A percentile compares a stretch with the other conserved stretches of the same genome.
Evolutionary conservation across 202 grass and related monocot species (phyloP).

Genomic region (Saccharum hybrid): DNA sequence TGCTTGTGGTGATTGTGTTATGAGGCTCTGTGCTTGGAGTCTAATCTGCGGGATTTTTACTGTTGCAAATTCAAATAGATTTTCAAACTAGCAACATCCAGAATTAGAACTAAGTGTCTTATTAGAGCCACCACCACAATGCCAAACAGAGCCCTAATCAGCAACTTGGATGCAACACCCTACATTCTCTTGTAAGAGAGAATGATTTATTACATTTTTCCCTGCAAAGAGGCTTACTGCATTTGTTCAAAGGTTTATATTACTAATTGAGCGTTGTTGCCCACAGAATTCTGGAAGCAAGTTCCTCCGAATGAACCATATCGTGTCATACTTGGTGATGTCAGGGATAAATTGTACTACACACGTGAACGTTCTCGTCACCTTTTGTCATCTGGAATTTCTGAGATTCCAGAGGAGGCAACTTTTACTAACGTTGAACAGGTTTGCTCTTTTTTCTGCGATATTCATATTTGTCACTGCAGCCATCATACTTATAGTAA

Average conservation of each 20-base stretch:
- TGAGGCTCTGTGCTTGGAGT: not conserved
- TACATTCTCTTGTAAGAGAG: not conserved
- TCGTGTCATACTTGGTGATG: conserved; percentile 94
- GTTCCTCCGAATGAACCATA: conserved; percentile 94
- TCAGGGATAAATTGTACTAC: conserved; percentile 93
- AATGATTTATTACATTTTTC: conserved; percentile 7
- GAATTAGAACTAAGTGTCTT: not conserved
- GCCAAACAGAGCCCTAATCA: not conserved
- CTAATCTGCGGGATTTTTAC: not conserved
- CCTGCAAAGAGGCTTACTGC: not conserved
- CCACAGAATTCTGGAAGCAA: conserved; percentile 98
- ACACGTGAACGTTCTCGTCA: conserved; percentile 86
- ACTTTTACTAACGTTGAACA: conserved; percentile 85
- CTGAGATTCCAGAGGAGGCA: conserved; percentile 73
- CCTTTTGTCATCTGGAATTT: conserved; percentile 71
- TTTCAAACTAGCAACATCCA: not conserved
- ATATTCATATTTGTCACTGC: conserved; percentile 13
- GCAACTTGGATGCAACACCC: not conserved
- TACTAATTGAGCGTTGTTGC: conserved; percentile 46
- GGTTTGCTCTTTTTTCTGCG: conserved; percentile 50
- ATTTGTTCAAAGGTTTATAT: conserved; percentile 7
- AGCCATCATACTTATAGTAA: conserved; percentile 14
- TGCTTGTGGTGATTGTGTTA: not conserved
- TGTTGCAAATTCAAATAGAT: not conserved
- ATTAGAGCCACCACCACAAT: not conserved